Conservation (phyloP, 2,329 filamentous ascomycete species). For the Alternaria infectoria region DNA sequence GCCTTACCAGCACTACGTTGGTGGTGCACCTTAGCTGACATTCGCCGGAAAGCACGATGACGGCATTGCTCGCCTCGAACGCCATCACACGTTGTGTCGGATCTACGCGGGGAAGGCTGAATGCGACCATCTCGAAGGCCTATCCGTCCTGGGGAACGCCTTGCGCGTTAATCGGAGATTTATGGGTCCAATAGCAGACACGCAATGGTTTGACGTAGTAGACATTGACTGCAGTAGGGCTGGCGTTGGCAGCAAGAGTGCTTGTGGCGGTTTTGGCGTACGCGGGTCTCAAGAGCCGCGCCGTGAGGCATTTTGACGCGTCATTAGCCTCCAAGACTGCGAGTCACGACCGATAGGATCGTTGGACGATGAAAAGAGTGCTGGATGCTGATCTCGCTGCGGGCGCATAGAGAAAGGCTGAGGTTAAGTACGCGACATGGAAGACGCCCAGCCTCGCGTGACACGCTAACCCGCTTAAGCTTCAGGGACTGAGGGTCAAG, state of each 20-base stretch:
- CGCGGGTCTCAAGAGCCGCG: neutral
- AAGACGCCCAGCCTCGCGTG: neutral
- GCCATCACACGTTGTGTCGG: constrained; percentile 20
- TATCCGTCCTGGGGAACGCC: neutral
- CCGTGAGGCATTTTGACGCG: neutral
- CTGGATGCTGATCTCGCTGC: neutral
- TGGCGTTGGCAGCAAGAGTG: neutral
- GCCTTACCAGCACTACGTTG: neutral
- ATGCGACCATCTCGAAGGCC: constrained; percentile 6
- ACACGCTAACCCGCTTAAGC: neutral
- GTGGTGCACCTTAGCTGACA: neutral
- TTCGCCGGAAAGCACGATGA: constrained; percentile 22
- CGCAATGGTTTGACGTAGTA: neutral
- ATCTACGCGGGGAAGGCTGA: constrained; percentile 17
- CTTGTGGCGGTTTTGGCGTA: neutral
- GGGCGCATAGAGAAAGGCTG: neutral
- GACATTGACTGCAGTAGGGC: neutral
- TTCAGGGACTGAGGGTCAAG: neutral
- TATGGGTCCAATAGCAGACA: neutral
- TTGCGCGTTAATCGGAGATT: neutral
- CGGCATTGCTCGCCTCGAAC: constrained; percentile 13
- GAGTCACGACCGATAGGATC: neutral
- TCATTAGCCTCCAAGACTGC: neutral
- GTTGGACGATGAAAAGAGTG: neutral
- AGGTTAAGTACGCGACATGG: neutral